A percentile compares a stretch with the other conserved stretches of the same genome.
phyloP scores from a whole-genome alignment of 75 land plant genomes.

The Pinus albicaulis region DNA sequence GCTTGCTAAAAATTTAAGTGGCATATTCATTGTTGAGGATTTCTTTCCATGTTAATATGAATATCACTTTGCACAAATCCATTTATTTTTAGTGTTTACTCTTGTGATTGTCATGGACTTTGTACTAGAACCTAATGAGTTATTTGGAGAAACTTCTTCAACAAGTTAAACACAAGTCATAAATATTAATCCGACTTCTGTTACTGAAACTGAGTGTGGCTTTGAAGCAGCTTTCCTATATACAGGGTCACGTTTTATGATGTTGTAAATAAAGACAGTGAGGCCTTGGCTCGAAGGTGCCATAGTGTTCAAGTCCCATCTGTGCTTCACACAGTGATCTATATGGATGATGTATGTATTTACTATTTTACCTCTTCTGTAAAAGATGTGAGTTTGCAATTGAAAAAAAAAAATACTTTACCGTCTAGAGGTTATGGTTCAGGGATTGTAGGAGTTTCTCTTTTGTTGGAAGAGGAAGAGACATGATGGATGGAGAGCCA shows the following conservation, averaged over 20 bases:
- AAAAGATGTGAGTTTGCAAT: too few species aligned
- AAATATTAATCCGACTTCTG: background rate
- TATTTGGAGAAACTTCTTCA: background rate
- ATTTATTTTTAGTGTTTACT: background rate
- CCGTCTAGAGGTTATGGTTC: background rate
- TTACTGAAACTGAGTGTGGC: background rate
- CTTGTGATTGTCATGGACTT: background rate
- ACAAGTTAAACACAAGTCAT: background rate
- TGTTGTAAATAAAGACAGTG: background rate
- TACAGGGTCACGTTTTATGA: background rate
- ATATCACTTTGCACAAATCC: background rate
- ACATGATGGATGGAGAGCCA: too few species aligned
- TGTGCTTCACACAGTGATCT: background rate
- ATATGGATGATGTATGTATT: too few species aligned
- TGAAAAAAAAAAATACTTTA: background rate
- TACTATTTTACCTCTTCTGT: too few species aligned
- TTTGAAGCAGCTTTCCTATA: background rate
- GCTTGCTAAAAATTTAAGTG: background rate
- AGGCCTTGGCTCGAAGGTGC: background rate
- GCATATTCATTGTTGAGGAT: background rate
- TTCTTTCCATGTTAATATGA: background rate
- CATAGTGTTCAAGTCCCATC: background rate
- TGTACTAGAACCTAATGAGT: background rate
- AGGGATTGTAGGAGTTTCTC: too few species aligned
- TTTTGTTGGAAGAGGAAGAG: too few species aligned